Evolutionary conservation across 2,329 filamentous ascomycete species (phyloP), one percentile per base, ranked within the genome.

Genomic region (Aspergillus terreus): DNA sequence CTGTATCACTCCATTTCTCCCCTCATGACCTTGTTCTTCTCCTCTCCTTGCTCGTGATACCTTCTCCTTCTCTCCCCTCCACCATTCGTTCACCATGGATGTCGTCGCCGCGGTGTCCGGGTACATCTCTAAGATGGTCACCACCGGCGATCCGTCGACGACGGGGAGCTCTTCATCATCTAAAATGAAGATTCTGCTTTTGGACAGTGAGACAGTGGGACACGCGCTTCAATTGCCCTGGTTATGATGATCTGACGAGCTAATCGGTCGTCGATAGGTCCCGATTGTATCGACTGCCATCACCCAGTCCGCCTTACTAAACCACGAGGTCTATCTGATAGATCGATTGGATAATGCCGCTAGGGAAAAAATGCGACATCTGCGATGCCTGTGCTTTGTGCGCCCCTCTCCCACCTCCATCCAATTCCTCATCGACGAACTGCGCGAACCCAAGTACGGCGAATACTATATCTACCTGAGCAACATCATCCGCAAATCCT

Each of bases 401-500:
- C 86, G 95, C 38, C 94, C 94, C 6, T 96, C 92, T 0, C 82
- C 92, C 11, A 90, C 95, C 61, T 95, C 92, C 4, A 91, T 97
- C 66, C 92, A 99, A 67, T 83, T 88, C 56, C 82, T 99, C 48
- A 92, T 99, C 61, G 94, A 99, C 66, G 94, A 99, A 76, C 81
- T 99, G 50, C 83, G 94, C 54, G 92, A 97, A 46, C 95, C 94
- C 4, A 96, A 92, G 69, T 99, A 99, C 63, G 92, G 94, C 58
- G 94, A 99, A 75, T 99, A 99, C 73, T 85, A 95, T 66, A 82
- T 99, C 51, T 96, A 95, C 72, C 96, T 99, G 71, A 97, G 91
- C 78, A 99, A 99, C 70, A 88, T 99, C 53, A 86, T 94, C 66
- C 95, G 95, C 72, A 99, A 99, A 73, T 97, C 94, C 2, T 89